A percentile compares a stretch with the other conserved stretches of the same genome.
phyloP scores from a whole-genome alignment of 345 rosid species.

The Cardamine chenopodiifolia region DNA sequence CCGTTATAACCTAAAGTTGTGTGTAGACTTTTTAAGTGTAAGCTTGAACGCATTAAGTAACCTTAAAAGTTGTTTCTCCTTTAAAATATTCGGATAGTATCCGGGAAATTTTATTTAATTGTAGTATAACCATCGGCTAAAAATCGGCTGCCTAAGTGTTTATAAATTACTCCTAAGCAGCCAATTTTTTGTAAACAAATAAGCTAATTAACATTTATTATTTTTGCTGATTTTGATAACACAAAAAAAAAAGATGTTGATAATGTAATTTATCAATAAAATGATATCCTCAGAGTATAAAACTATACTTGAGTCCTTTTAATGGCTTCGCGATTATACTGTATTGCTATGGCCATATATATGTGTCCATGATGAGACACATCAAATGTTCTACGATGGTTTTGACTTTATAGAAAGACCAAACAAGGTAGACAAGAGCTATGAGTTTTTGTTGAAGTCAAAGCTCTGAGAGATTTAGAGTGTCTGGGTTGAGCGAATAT shows the following conservation, averaged over 20 bases:
- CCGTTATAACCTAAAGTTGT: constrained; percentile 5
- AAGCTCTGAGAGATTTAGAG: neutral
- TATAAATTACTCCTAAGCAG: neutral
- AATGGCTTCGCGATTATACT: neutral
- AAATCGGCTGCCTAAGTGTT: neutral
- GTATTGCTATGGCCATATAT: neutral
- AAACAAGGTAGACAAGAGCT: neutral
- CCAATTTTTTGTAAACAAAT: neutral
- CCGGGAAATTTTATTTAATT: neutral
- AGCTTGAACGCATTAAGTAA: neutral
- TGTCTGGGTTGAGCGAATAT: neutral
- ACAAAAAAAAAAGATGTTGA: neutral
- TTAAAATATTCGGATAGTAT: neutral
- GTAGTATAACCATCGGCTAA: neutral
- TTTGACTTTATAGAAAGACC: neutral
- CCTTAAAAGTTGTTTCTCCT: neutral
- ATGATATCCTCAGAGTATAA: neutral
- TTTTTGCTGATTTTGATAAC: neutral
- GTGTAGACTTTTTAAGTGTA: neutral
- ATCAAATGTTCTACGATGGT: neutral
- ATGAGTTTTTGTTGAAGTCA: neutral
- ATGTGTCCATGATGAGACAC: neutral
- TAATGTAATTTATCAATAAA: neutral
- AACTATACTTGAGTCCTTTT: neutral
- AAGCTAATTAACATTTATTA: neutral